Evolutionary conservation across 345 rosid genomes (phyloP).

Genomic region (Isatis tinctoria): DNA sequence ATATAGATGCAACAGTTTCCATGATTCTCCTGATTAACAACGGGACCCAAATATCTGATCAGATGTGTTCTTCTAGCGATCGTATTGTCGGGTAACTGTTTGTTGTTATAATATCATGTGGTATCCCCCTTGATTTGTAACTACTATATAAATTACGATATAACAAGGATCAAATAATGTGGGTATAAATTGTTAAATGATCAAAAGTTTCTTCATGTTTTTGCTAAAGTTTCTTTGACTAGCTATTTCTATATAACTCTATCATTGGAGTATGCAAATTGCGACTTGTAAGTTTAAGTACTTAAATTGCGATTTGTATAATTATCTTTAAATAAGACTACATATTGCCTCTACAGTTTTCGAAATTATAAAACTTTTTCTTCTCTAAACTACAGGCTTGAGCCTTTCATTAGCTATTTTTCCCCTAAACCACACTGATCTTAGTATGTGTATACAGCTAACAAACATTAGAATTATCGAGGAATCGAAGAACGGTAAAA

Average conservation of each 20-base stretch:
- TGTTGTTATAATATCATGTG: background rate
- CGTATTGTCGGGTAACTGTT: background rate
- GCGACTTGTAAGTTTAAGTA: too few relatives aligned
- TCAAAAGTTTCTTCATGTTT: too few relatives aligned
- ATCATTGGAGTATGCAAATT: too few relatives aligned
- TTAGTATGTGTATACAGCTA: background rate
- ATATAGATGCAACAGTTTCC: background rate
- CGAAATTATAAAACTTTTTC: background rate
- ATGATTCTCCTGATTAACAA: background rate
- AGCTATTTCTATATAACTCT: too few relatives aligned
- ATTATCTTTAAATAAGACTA: background rate
- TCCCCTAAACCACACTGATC: too few relatives aligned
- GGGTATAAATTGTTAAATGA: too few relatives aligned
- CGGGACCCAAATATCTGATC: constrained; percentile 12
- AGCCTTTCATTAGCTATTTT: background rate
- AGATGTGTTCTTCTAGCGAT: background rate
- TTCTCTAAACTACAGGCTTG: background rate
- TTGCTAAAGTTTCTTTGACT: too few relatives aligned
- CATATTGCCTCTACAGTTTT: background rate
- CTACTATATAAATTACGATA: background rate
- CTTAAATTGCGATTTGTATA: too few relatives aligned
- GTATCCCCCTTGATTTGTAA: background rate
- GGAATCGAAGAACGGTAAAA: constrained; percentile 5
- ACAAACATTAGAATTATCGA: background rate
- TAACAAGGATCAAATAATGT: too few relatives aligned